Conservation (phyloP, 2,329 filamentous ascomycete genomes). For the Aspergillus floridensis region DNA sequence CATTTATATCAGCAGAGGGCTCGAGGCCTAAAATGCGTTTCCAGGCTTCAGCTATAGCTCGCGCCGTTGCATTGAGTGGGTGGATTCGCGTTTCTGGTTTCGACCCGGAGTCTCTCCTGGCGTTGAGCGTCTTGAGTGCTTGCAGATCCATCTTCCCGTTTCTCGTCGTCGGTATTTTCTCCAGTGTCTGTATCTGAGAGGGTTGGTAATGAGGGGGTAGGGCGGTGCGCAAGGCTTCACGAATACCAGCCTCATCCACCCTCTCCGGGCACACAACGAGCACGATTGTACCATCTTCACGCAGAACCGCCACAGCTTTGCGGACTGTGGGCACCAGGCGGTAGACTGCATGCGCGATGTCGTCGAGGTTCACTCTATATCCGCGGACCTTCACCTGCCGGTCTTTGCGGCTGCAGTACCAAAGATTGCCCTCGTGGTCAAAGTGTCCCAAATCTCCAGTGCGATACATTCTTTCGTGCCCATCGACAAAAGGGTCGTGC, state of each 20-base stretch:
- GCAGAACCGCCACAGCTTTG: not conserved
- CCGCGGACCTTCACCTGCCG: slow-evolving; percentile 41
- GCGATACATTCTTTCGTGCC: slow-evolving; percentile 35
- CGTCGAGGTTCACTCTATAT: slow-evolving; percentile 42
- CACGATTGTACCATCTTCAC: not conserved
- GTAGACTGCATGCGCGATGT: slow-evolving; percentile 18
- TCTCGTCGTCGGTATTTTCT: too few relatives aligned
- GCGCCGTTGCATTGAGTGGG: not conserved
- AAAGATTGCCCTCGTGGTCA: slow-evolving; percentile 36
- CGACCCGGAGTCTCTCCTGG: too few relatives aligned
- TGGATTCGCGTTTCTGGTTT: too few relatives aligned
- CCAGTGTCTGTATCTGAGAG: too few relatives aligned
- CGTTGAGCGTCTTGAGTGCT: too few relatives aligned
- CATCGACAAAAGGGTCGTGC: slow-evolving; percentile 26
- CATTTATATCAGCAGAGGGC: not conserved
- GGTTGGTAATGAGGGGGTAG: slow-evolving; percentile 3
- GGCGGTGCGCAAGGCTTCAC: not conserved
- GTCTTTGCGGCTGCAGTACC: slow-evolving; percentile 43
- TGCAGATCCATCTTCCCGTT: too few relatives aligned
- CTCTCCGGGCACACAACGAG: not conserved
- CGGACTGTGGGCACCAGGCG: not conserved
- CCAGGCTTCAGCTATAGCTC: not conserved
- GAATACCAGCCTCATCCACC: not conserved
- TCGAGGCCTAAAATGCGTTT: slow-evolving; percentile 3
- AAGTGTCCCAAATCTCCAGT: slow-evolving; percentile 43